Evolutionary conservation across 352 stramenopile genomes (phyloP), one percentile per base, ranked within the genome.

Genomic region (Saprolegnia parasitica): DNA sequence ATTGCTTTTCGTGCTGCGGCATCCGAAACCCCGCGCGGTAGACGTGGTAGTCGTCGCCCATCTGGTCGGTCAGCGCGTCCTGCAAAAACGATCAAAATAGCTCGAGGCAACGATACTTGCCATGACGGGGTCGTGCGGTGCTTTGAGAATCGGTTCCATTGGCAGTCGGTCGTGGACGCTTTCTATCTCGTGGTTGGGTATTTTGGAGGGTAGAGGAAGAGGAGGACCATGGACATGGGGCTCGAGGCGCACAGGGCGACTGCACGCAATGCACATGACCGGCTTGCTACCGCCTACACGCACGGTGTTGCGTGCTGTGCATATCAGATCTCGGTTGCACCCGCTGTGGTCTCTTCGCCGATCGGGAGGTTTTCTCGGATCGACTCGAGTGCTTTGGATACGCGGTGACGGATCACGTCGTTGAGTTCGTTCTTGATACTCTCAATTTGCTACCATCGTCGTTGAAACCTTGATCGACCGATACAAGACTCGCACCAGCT

Each of bases 21-120:
- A 70, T 70, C 6, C 63, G 63, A 62, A 70, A 70, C 5, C 63
- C 63, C 13, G 63, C 63, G 23, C 63, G 46, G 54, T 70, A 70
- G 18, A 70, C 63, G 39, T 70, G 63, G n/a, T 62, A 70, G 20
- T 70, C 63, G 40, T 70, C 63, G 11, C 32, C 35, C 20, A 42
- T 26, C 37, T 49, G 42, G 20, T 70, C 63, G 24, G 39, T 55
- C 6, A 42, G 58, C 10, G 29, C 39, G 10, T 67, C 58, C 58
- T 67, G 42, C 4, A 32, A 18, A 29, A 20, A 3, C 10, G 10
- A 49, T 20, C 10, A 21, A 52, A n/a, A 8, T 4, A 1, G 42
- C 42, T 4, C 3, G 10, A n/a, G 42, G 4, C 42, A 35, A 4
- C 15, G 8, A 35, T 18, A 24, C 63, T 0, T 63, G 62, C 63